phyloP scores from a whole-genome alignment of 2,329 filamentous ascomycete genomes.

The Periconia digitata region DNA sequence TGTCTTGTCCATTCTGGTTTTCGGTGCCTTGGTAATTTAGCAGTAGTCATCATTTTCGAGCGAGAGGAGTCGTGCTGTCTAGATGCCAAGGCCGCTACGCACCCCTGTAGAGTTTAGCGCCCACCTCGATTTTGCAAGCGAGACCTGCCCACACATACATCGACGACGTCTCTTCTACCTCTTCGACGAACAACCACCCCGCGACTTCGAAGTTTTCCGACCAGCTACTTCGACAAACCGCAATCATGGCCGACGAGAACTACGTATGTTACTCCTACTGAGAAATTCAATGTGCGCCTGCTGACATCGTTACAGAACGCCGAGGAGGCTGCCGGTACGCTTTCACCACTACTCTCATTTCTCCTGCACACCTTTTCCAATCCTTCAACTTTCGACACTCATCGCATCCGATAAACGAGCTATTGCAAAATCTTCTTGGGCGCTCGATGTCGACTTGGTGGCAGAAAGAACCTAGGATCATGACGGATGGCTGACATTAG shows the following conservation, averaged over 20 bases:
- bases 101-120: too few species aligned
- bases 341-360: slow-evolving; percentile 11
- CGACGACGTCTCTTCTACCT: slow-evolving; percentile 14
- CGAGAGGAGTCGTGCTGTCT: not conserved
- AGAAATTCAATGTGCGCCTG: slow-evolving; percentile 12
- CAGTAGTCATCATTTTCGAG: too few species aligned
- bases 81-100: slow-evolving; percentile 14
- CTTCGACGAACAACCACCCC: slow-evolving; percentile 32
- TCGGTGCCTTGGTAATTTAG: too few species aligned
- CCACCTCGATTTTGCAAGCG: slow-evolving; percentile 4
- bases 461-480: not conserved
- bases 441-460: not conserved
- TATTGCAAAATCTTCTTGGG: not conserved
- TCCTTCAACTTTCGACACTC: slow-evolving; percentile 9
- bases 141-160: slow-evolving; percentile 6
- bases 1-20: too few species aligned
- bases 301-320: slow-evolving; percentile 67
- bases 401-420: slow-evolving; percentile 3
- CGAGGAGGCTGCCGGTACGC: slow-evolving; percentile 85
- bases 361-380: slow-evolving; percentile 12
- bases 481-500: slow-evolving; percentile 23
- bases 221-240: slow-evolving; percentile 51
- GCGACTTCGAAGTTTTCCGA: slow-evolving; percentile 42
- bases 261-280: slow-evolving; percentile 66
- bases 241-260: slow-evolving; percentile 84